Percentiles rank a stretch among this genome's conserved stretches.
Conservation (phyloP, 371 early-diverging fungal genomes). For the Circinella umbellata region DNA sequence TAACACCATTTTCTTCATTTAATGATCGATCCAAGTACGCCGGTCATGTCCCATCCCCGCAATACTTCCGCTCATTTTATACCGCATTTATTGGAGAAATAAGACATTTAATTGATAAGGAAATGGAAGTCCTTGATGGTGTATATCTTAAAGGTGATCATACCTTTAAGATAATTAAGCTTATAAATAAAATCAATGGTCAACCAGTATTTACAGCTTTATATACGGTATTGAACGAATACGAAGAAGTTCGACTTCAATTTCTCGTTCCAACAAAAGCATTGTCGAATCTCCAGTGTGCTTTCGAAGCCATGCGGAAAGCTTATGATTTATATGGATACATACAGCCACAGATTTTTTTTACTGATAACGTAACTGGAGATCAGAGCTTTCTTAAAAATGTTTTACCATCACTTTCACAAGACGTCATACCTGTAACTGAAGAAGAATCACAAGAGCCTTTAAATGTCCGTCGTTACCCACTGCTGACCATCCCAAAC, state of each 20-base stretch:
- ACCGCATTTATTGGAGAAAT: neutral
- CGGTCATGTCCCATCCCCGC: neutral
- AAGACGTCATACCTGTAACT: neutral
- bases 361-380: neutral
- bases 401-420: neutral
- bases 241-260: neutral
- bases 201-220: neutral
- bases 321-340: neutral
- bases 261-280: neutral
- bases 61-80: neutral
- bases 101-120: neutral
- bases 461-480: neutral
- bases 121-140: neutral
- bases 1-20: neutral
- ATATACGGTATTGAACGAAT: conserved; percentile 1
- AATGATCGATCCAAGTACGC: neutral
- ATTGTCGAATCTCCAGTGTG: neutral
- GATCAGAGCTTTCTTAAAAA: neutral
- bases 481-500: neutral
- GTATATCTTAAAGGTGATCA: neutral
- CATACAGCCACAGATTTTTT: neutral
- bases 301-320: neutral
- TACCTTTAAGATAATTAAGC: conserved; percentile 1
- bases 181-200: neutral
- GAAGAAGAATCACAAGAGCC: neutral